A percentile compares a stretch with the other conserved stretches of the same genome.
Evolutionary conservation across 345 rosid genomes (phyloP).

Genomic region (Salix dunnii): DNA sequence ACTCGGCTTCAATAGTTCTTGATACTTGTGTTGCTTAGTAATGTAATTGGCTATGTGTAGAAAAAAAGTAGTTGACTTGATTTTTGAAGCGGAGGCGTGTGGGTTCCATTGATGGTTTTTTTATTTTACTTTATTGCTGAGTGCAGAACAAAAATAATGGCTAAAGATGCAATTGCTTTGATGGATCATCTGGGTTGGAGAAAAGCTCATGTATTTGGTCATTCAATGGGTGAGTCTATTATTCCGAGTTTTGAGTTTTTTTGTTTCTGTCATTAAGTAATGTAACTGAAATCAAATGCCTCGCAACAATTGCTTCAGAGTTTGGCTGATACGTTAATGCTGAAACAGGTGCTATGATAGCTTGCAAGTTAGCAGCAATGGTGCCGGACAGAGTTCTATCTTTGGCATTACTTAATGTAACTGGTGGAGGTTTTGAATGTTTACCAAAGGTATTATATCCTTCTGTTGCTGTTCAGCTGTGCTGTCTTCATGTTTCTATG

Average conservation of each 20-base stretch:
- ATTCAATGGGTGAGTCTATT: conserved; percentile 77
- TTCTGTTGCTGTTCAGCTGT: not conserved
- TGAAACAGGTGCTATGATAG: conserved; percentile 85
- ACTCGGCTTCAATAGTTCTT: not conserved
- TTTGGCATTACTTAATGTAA: conserved; percentile 84
- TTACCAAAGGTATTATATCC: conserved; percentile 68
- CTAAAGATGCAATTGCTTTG: conserved; percentile 72
- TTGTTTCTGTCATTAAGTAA: not conserved
- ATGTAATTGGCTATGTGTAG: not conserved
- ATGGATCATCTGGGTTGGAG: conserved; percentile 93
- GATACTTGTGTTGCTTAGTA: not conserved
- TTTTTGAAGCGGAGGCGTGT: not conserved
- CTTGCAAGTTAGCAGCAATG: conserved; percentile 89
- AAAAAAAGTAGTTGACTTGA: not conserved
- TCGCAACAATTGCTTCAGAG: not conserved
- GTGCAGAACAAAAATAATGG: conserved; percentile 82
- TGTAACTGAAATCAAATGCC: not conserved
- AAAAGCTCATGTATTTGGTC: conserved; percentile 81
- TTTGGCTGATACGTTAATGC: not conserved
- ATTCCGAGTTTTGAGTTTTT: not conserved
- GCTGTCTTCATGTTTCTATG: not conserved
- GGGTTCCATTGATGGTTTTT: not conserved
- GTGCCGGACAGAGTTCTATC: conserved; percentile 79
- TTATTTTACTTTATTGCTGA: conserved; percentile 6
- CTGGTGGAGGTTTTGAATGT: conserved; percentile 96